Conservation (phyloP, 768 basidiomycete genomes). For the Lactarius akahatsu region DNA sequence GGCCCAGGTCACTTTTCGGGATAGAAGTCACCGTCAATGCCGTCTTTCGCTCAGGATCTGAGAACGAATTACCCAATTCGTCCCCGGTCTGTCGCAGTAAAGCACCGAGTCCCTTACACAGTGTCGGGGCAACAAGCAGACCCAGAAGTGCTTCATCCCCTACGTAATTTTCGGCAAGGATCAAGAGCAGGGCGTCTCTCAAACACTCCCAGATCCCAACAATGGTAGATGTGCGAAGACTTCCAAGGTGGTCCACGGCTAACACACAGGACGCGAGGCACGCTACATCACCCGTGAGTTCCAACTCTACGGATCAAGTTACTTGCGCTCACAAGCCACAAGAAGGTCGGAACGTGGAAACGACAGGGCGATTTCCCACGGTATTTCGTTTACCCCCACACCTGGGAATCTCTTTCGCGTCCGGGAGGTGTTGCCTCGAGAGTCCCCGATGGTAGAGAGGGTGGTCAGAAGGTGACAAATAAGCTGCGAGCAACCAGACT, state of each 20-base stretch:
- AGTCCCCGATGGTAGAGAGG: background rate
- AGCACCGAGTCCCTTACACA: conserved; percentile 50
- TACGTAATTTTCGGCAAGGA: conserved; percentile 46
- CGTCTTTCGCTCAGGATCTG: background rate
- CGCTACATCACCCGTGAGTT: conserved; percentile 20
- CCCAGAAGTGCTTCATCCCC: conserved; percentile 52
- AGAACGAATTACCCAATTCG: conserved; percentile 22
- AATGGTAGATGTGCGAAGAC: conserved; percentile 40
- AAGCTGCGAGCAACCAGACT: conserved; percentile 5
- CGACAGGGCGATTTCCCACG: conserved; percentile 19
- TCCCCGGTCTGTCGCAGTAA: conserved; percentile 34
- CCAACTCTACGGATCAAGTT: background rate
- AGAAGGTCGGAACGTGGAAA: conserved; percentile 37
- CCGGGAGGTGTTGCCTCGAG: background rate
- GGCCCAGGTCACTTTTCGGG: conserved; percentile 26
- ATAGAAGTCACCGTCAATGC: background rate
- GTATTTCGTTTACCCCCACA: background rate
- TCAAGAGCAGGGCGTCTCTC: conserved; percentile 48
- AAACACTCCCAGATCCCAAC: conserved; percentile 58
- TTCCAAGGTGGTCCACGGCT: conserved; percentile 28
- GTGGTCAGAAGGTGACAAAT: conserved; percentile 15
- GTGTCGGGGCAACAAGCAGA: conserved; percentile 46
- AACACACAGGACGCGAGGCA: conserved; percentile 38
- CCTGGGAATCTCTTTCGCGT: background rate
- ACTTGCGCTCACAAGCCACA: conserved; percentile 42